phyloP scores from a whole-genome alignment of 495 filamentous ascomycete genomes.

The Annulohypoxylon stygium region DNA sequence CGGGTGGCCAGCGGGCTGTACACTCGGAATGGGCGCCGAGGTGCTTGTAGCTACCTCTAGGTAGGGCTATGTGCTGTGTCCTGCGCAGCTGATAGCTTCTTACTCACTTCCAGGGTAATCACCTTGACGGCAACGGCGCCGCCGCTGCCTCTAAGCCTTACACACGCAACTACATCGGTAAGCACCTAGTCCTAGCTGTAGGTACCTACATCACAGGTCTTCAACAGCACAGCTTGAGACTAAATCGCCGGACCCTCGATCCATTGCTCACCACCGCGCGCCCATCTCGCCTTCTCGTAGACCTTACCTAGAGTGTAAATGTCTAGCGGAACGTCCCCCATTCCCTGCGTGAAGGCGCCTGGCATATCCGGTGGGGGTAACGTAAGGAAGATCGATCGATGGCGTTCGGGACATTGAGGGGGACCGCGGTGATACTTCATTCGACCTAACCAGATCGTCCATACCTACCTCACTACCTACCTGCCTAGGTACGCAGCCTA shows the following conservation, averaged over 20 bases:
- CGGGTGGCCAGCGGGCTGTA: conserved; percentile 9
- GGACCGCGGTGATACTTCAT: conserved; percentile 15
- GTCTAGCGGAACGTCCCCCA: conserved; percentile 16
- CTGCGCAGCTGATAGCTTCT: neutral
- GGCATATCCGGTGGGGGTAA: conserved; percentile 30
- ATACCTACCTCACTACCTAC: neutral
- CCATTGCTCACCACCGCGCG: no score
- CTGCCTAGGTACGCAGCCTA: neutral
- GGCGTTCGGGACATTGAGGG: conserved; percentile 33
- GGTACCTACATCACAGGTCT: no score
- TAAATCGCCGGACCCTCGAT: no score
- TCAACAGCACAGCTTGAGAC: conserved; percentile 4
- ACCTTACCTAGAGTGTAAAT: no score
- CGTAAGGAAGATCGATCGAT: conserved; percentile 15
- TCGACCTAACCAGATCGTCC: no score
- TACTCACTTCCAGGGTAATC: neutral
- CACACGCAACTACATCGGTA: no score
- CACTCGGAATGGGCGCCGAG: conserved; percentile 30
- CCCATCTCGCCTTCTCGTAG: no score
- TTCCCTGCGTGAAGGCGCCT: conserved; percentile 25
- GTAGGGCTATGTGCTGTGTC: neutral
- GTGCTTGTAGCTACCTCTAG: neutral
- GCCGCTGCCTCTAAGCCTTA: conserved; percentile 18
- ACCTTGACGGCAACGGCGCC: conserved; percentile 1
- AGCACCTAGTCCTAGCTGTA: no score